Evolutionary conservation across 2,329 filamentous ascomycete species (phyloP).

Genomic region (Sordariomycetes sp.): DNA sequence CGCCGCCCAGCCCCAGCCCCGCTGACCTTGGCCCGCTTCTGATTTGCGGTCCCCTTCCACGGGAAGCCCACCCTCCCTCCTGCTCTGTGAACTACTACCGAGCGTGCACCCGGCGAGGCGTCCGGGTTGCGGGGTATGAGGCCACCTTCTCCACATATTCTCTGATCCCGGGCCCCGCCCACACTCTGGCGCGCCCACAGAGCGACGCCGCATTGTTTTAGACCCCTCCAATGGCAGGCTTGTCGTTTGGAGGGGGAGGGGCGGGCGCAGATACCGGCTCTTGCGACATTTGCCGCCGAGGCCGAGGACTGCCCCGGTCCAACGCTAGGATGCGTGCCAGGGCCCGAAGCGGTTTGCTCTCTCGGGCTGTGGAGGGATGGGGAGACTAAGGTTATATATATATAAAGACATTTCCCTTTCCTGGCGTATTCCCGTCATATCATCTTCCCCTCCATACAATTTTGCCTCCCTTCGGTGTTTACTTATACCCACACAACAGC

Average conservation of each 20-base stretch:
- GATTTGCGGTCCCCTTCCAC: neutral
- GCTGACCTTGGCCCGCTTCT: neutral
- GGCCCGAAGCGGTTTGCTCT: neutral
- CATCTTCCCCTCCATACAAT: neutral
- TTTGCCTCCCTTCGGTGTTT: neutral
- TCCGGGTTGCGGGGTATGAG: neutral
- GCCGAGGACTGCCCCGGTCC: neutral
- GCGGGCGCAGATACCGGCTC: neutral
- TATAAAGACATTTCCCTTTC: neutral
- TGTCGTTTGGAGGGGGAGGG: neutral
- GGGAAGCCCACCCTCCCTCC: neutral
- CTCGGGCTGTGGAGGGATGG: neutral
- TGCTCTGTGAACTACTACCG: neutral
- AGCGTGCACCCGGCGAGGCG: neutral
- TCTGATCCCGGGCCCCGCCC: neutral
- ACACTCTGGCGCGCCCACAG: neutral
- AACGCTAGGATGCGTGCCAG: neutral
- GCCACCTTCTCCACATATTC: neutral
- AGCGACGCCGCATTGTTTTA: neutral
- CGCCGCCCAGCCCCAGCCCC: neutral
- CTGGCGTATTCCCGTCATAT: neutral
- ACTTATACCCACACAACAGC: neutral
- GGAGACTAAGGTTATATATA: neutral
- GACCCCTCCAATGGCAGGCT: neutral
- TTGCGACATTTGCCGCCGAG: neutral